Percentiles rank a stretch among this genome's conserved stretches.
These are phyloP conservation scores for Colletotrichum limetticola DNA, from an alignment of 2,329 filamentous ascomycete genomes.

Conservation along the genomic window DNA sequence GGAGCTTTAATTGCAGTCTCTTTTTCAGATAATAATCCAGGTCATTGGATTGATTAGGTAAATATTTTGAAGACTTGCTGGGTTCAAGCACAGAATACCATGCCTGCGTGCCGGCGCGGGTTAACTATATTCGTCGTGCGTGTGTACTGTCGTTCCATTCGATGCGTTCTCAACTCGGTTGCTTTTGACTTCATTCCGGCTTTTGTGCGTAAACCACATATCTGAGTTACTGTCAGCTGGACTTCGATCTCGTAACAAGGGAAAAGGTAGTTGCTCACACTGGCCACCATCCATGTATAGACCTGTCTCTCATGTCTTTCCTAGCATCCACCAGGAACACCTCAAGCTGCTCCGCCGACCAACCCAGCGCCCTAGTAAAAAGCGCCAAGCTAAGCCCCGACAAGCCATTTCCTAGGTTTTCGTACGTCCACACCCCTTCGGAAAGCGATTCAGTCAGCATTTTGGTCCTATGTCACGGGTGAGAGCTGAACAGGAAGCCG, in stretches of 20 bases:
- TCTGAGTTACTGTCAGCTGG: not conserved
- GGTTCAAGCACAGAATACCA: too few relatives aligned
- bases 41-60: too few relatives aligned
- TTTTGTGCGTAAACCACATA: slow-evolving; percentile 19
- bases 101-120: too few relatives aligned
- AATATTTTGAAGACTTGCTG: too few relatives aligned
- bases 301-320: slow-evolving; percentile 45
- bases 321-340: slow-evolving; percentile 46
- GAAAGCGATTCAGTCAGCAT: not conserved
- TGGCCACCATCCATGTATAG: slow-evolving; percentile 51
- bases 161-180: too few relatives aligned
- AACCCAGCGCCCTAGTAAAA: slow-evolving; percentile 46
- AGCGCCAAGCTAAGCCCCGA: slow-evolving; percentile 50
- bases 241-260: too few relatives aligned
- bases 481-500: not conserved
- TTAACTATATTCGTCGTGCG: too few relatives aligned
- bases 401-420: slow-evolving; percentile 46
- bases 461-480: not conserved
- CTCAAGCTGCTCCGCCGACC: slow-evolving; percentile 47
- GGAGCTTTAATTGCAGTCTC: too few relatives aligned
- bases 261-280: slow-evolving; percentile 43
- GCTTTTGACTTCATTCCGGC: not conserved
- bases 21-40: too few relatives aligned
- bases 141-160: not conserved
- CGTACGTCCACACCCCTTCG: slow-evolving; percentile 41